Evolutionary conservation across 495 filamentous ascomycete species (phyloP).

Genomic region (Thozetella sp.): DNA sequence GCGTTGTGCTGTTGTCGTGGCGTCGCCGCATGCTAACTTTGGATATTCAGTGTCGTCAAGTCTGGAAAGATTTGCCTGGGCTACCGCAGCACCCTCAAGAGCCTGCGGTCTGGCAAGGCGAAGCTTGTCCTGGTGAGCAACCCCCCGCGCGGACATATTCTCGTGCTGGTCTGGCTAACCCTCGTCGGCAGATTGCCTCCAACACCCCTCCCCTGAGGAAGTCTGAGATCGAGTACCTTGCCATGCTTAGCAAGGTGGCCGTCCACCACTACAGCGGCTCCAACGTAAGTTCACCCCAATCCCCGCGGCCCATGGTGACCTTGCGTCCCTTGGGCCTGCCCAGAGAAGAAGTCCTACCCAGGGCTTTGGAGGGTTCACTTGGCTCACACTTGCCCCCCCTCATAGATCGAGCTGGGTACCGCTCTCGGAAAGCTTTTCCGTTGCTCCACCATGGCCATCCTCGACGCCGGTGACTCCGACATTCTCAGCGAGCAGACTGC

Average conservation of each 20-base stretch:
- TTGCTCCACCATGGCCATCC: constrained; percentile 91
- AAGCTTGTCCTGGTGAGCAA: constrained; percentile 62
- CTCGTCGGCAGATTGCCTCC: constrained; percentile 24
- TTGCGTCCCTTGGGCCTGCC: constrained; percentile 44
- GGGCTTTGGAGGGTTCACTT: constrained; percentile 86
- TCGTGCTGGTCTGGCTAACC: background rate
- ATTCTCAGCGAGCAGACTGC: constrained; percentile 75
- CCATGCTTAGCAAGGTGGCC: constrained; percentile 89
- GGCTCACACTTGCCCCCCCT: constrained; percentile 35
- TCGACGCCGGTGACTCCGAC: constrained; percentile 98
- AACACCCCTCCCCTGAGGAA: constrained; percentile 97
- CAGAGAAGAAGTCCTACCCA: constrained; percentile 75
- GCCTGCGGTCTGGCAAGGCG: constrained; percentile 82
- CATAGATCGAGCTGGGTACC: constrained; percentile 93
- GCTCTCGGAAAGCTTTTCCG: constrained; percentile 59
- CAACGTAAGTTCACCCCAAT: constrained; percentile 73
- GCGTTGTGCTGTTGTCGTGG: background rate
- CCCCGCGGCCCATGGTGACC: constrained; percentile 10
- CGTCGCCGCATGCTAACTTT: constrained; percentile 6
- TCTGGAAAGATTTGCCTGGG: constrained; percentile 80
- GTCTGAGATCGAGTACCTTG: constrained; percentile 80
- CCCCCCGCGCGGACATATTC: background rate
- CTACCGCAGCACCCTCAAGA: constrained; percentile 96
- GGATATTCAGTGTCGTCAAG: constrained; percentile 83
- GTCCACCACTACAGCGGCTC: constrained; percentile 97